Conservation (phyloP, 805 yeast species). For the Lachancea sp. region DNA sequence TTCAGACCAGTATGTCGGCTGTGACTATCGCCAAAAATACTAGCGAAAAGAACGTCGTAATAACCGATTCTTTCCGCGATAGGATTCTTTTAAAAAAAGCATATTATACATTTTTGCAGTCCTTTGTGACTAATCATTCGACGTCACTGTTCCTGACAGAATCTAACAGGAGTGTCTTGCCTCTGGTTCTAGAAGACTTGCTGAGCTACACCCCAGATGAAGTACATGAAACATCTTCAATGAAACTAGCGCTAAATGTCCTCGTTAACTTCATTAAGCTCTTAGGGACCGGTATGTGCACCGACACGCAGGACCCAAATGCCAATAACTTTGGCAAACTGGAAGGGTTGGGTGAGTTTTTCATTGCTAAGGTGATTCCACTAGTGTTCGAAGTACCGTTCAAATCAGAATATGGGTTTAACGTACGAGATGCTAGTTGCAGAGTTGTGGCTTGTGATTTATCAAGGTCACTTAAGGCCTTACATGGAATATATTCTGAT, state of each 20-base stretch:
- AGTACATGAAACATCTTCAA: constrained; percentile 53
- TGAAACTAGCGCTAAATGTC: constrained; percentile 64
- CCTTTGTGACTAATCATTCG: constrained; percentile 68
- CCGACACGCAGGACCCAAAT: constrained; percentile 51
- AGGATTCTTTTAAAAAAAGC: constrained; percentile 61
- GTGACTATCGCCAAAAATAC: constrained; percentile 5
- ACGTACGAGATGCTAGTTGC: constrained; percentile 72
- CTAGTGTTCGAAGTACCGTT: constrained; percentile 76
- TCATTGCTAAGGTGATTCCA: constrained; percentile 61
- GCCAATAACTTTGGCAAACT: constrained; percentile 41
- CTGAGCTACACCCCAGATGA: constrained; percentile 56
- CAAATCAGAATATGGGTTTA: constrained; percentile 51
- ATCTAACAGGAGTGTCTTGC: constrained; percentile 55
- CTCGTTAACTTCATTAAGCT: constrained; percentile 55
- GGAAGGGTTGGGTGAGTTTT: constrained; percentile 65
- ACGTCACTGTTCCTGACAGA: constrained; percentile 70
- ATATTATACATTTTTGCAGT: constrained; percentile 60
- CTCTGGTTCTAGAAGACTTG: constrained; percentile 54
- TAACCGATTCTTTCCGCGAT: constrained; percentile 61
- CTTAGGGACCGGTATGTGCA: constrained; percentile 64
- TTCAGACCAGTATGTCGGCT: constrained; percentile 6
- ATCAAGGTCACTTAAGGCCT: constrained; percentile 58
- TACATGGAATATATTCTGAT: constrained; percentile 38
- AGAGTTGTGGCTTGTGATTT: constrained; percentile 70
- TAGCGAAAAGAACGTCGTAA: constrained; percentile 27